phyloP scores from a whole-genome alignment of 352 stramenopile genomes.

The Globisporangium mamillatum region DNA sequence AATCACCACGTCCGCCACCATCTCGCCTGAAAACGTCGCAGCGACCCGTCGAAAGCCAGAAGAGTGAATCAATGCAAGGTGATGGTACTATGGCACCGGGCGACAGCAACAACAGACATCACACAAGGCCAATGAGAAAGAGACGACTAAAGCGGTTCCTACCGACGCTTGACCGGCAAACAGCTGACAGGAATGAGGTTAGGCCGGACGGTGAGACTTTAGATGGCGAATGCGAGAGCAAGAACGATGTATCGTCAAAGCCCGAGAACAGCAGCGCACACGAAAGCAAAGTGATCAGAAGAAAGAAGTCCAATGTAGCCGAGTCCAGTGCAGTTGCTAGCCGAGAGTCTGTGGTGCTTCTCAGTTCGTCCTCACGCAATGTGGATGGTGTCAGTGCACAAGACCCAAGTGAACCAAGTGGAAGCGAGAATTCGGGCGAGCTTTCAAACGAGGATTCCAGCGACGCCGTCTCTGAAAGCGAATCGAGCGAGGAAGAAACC shows the following conservation, averaged over 20 bases:
- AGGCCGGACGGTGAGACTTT: not conserved
- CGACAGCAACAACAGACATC: not conserved
- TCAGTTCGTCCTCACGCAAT: no score
- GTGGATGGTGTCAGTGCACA: not conserved
- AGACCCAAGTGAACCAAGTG: not conserved
- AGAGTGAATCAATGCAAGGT: not conserved
- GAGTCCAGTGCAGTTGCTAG: not conserved
- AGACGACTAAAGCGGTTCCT: slow-evolving; percentile 14
- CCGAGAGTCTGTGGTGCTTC: not conserved
- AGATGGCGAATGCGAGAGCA: not conserved
- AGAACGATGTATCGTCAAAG: not conserved
- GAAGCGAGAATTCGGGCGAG: not conserved
- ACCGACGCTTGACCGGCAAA: slow-evolving; percentile 3
- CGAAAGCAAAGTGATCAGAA: not conserved
- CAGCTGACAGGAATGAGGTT: not conserved
- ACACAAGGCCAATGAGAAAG: not conserved
- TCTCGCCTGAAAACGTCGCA: slow-evolving; percentile 11
- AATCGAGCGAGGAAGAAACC: not conserved
- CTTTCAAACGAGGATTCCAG: not conserved
- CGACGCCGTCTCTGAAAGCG: not conserved
- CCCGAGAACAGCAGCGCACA: no score
- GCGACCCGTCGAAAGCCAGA: not conserved
- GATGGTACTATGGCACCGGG: no score
- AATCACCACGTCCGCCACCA: slow-evolving; percentile 11
- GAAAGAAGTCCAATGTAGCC: not conserved